These are phyloP conservation scores for Thymus quinquecostatus DNA, from an alignment of 257 asterid genomes.

Conservation along the genomic window DNA sequence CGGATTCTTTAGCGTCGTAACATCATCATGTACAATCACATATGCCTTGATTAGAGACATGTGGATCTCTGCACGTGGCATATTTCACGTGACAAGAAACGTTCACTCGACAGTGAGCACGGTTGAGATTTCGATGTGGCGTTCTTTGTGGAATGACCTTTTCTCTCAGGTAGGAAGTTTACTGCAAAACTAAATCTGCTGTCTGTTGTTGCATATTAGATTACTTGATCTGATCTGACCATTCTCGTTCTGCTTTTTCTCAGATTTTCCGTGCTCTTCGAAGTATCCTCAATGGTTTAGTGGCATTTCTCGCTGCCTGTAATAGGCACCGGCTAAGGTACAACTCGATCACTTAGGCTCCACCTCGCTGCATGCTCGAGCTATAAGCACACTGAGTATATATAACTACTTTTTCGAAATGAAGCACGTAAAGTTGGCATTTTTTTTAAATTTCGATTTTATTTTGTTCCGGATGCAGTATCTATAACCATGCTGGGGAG, in stretches of 20 bases:
- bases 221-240: conserved; percentile 1
- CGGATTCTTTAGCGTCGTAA: conserved; percentile 43
- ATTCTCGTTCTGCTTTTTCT: not conserved
- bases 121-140: conserved; percentile 72
- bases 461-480: conserved; percentile 30
- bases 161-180: conserved; percentile 80
- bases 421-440: not conserved
- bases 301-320: conserved; percentile 76
- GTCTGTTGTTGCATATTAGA: not conserved
- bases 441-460: not conserved
- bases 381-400: not conserved
- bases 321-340: conserved; percentile 85
- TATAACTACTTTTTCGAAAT: not conserved
- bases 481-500: conserved; percentile 48
- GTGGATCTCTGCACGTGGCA: conserved; percentile 54
- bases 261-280: conserved; percentile 84
- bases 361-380: not conserved
- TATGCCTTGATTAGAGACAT: conserved; percentile 43
- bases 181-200: conserved; percentile 5
- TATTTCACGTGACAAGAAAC: conserved; percentile 49
- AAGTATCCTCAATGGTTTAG: conserved; percentile 68
- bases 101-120: conserved; percentile 65
- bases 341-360: conserved; percentile 7
- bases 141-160: conserved; percentile 85
- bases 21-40: conserved; percentile 36